Evolutionary conservation across 345 rosid genomes (phyloP), one percentile per base, ranked within the genome.

Genomic region (Citrus hindsii): DNA sequence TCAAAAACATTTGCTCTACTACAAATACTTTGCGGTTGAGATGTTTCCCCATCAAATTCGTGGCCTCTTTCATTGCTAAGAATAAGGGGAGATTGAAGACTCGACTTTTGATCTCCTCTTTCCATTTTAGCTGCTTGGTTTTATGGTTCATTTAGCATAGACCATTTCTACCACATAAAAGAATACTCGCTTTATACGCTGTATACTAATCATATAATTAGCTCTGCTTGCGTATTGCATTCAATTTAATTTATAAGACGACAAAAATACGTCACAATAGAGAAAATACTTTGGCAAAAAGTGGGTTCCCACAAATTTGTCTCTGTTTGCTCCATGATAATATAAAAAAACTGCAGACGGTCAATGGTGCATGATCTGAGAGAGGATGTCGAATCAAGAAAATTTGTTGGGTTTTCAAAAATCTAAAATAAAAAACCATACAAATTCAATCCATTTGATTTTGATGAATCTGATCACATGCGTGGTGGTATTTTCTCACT

Each of bases 51-150:
- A 22, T 69, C 81, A 46, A 58, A 8, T 59, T 56, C 73, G n/a
- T 56, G 22, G 21, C 66, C 62, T 42, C 53, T 75, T 82, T 79
- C 81, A 38, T 79, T 35, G 37, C 33, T 51, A 25, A 1, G 21
- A 53, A 82, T 69, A 2, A 85, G 33, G 67, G 74, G 60, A 67
- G 80, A 77, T 62, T 75, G 70, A 10, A 78, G 25, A 60, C 69
- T 10, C 62, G 78, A 66, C 55, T 68, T 56, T 76, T 76, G 75
- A 58, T 37, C 81, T 73, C 55, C 79, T 62, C 35, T 76, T 67
- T 55, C 75, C 84, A 81, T 74, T 22, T 40, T 24, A 21, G 75
- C 63, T 21, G 1, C 63, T 67, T 33, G 78, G 18, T 38, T 56
- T 56, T 56, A 56, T 22, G 25, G 61, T 8, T 40, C 7, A 12